A percentile compares a stretch with the other conserved stretches of the same genome.
These are phyloP conservation scores for Penicillium waksmanii DNA, from an alignment of 495 filamentous ascomycete genomes.

Conservation along the genomic window DNA sequence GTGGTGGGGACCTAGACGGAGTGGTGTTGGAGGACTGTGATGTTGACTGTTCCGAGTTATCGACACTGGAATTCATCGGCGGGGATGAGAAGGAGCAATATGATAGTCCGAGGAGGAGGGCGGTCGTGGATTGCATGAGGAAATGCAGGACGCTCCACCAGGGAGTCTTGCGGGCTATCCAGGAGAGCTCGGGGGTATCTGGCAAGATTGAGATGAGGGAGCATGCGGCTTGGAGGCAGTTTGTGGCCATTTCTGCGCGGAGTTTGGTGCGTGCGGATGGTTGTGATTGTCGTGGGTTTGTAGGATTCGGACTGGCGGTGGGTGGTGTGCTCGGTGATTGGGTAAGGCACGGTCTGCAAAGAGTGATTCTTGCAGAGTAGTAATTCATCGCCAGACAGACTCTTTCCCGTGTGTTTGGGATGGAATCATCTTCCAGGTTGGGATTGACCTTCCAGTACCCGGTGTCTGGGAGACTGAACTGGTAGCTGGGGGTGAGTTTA, in stretches of 20 bases:
- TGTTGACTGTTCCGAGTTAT: neutral
- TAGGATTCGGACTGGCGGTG: neutral
- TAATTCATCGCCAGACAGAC: slow-evolving; percentile 56
- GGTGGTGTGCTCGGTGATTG: neutral
- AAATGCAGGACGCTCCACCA: slow-evolving; percentile 68
- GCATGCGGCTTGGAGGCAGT: slow-evolving; percentile 60
- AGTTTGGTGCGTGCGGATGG: slow-evolving; percentile 40
- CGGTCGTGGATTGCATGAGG: slow-evolving; percentile 62
- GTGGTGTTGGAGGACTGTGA: neutral
- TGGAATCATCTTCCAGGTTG: slow-evolving; percentile 20
- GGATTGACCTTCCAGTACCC: slow-evolving; percentile 24
- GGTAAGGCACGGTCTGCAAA: slow-evolving; percentile 61
- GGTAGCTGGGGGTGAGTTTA: slow-evolving; percentile 49
- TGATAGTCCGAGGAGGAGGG: slow-evolving; percentile 59
- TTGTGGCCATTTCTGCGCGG: slow-evolving; percentile 51
- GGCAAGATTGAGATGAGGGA: slow-evolving; percentile 56
- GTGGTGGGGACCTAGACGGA: neutral
- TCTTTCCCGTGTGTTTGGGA: slow-evolving; percentile 29
- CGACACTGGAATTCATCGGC: neutral
- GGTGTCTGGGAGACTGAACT: slow-evolving; percentile 41
- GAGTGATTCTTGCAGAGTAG: slow-evolving; percentile 57
- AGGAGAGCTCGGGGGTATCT: slow-evolving; percentile 34
- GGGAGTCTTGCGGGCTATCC: slow-evolving; percentile 53
- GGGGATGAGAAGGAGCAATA: slow-evolving; percentile 18
- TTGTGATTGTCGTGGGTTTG: slow-evolving; percentile 7